phyloP scores from a whole-genome alignment of 1,284 basidiomycete species.

The Malassezia sp. region DNA sequence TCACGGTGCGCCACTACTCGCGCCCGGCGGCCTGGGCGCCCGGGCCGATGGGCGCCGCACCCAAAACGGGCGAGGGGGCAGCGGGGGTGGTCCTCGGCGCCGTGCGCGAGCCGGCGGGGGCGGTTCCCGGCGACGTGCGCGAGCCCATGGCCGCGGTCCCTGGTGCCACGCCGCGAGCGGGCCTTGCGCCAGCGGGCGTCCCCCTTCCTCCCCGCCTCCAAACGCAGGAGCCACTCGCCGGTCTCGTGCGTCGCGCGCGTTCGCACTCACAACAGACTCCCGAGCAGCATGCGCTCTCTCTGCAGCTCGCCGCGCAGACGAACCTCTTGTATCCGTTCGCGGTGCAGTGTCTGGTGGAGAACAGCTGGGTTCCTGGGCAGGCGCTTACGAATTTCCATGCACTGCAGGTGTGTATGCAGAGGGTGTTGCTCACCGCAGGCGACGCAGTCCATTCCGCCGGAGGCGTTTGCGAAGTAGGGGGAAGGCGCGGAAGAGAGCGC shows the following conservation, averaged over 20 bases:
- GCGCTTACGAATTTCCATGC: constrained; percentile 40
- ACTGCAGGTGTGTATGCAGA: no score
- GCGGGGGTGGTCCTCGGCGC: constrained; percentile 13
- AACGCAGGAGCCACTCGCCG: constrained; percentile 21
- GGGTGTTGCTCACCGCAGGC: no score
- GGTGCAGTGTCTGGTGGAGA: constrained; percentile 47
- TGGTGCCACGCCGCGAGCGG: not conserved
- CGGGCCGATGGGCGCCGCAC: constrained; percentile 34
- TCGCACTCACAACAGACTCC: no score
- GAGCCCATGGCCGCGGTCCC: not conserved
- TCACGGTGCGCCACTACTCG: constrained; percentile 71
- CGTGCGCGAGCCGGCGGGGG: not conserved
- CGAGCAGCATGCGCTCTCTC: constrained; percentile 43
- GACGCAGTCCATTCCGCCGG: constrained; percentile 25
- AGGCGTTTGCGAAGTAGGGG: no score
- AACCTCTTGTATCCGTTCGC: constrained; percentile 46
- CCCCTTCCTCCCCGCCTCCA: constrained; percentile 22
- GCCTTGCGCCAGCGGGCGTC: not conserved
- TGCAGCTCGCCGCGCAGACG: constrained; percentile 43
- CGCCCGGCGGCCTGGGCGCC: constrained; percentile 58
- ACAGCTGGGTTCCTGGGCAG: constrained; percentile 43
- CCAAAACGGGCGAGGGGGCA: constrained; percentile 18
- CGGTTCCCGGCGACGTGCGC: not conserved
- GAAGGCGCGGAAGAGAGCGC: no score
- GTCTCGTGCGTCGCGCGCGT: no score